phyloP scores from a whole-genome alignment of 176 grass and related monocot species.

The Phoenix dactylifera region DNA sequence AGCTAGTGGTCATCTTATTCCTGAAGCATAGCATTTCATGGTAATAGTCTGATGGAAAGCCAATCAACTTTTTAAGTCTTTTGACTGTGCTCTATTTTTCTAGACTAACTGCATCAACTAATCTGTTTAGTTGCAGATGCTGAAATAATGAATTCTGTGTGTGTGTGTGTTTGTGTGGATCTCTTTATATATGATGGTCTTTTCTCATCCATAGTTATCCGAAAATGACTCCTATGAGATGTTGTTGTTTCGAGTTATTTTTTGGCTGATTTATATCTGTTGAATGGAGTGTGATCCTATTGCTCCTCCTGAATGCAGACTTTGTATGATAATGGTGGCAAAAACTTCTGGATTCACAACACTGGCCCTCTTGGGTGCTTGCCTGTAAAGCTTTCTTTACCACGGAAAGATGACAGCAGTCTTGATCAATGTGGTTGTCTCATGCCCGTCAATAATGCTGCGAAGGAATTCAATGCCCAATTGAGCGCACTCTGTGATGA shows the following conservation, averaged over 20 bases:
- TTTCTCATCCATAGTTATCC: too few species aligned
- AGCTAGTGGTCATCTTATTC: too few species aligned
- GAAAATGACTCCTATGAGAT: too few species aligned
- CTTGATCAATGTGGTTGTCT: constrained; percentile 65
- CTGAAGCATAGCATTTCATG: too few species aligned
- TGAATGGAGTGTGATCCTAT: neutral
- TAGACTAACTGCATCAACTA: too few species aligned
- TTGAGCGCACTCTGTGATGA: constrained; percentile 40
- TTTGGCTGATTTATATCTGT: neutral
- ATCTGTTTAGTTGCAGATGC: too few species aligned
- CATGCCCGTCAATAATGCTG: constrained; percentile 45
- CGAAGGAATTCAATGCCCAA: constrained; percentile 51
- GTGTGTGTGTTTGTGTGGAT: neutral
- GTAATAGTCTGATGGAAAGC: too few species aligned
- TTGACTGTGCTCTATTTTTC: too few species aligned
- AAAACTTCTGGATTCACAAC: constrained; percentile 72
- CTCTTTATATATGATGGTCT: neutral
- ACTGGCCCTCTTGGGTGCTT: constrained; percentile 72
- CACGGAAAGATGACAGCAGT: constrained; percentile 35
- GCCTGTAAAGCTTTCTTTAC: constrained; percentile 63
- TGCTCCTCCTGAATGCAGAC: constrained; percentile 21
- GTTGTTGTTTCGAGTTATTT: neutral
- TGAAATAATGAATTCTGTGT: too few species aligned
- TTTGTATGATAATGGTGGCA: constrained; percentile 48
- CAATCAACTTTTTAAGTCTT: too few species aligned